A percentile compares a stretch with the other conserved stretches of the same genome.
These are phyloP conservation scores for Coelastrella sp. DNA, from an alignment of 139 green algal species.

Conservation along the genomic window DNA sequence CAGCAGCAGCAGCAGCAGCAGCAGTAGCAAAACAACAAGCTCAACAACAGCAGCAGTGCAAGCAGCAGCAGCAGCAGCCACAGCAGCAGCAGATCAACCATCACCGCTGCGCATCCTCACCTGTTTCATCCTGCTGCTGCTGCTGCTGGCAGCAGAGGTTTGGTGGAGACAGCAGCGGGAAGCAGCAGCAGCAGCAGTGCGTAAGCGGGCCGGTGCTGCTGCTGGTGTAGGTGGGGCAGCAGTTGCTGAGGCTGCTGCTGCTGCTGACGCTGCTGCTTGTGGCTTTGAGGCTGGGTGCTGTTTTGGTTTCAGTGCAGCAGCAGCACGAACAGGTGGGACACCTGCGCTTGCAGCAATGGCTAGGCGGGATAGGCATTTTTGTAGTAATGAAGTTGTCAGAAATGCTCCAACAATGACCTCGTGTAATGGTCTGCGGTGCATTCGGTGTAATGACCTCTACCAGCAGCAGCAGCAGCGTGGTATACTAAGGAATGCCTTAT, in stretches of 20 bases:
- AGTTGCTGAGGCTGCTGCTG: constrained; percentile 21
- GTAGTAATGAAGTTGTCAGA: too few relatives aligned
- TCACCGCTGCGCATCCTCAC: not conserved
- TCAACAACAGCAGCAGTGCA: constrained; percentile 3
- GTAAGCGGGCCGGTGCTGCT: not conserved
- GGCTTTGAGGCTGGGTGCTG: constrained; percentile 84
- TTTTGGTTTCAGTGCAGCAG: constrained; percentile 84
- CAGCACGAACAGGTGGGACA: constrained; percentile 64
- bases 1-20: constrained; percentile 43
- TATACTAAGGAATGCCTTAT: not conserved
- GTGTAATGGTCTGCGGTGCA: too few relatives aligned
- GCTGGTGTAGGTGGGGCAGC: not conserved
- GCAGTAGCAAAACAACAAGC: not conserved
- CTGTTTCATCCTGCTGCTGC: constrained; percentile 51
- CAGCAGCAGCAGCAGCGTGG: not conserved
- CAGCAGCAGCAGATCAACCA: constrained; percentile 29
- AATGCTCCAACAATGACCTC: too few relatives aligned
- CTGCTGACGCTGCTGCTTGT: constrained; percentile 56
- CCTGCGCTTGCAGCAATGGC: too few relatives aligned
- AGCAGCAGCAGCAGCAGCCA: not conserved
- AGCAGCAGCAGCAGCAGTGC: constrained; percentile 16
- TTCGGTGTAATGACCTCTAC: not conserved
- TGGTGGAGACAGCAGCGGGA: not conserved
- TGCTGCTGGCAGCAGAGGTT: constrained; percentile 39
- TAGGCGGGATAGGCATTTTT: too few relatives aligned